Conservation (phyloP, 441 rosid genomes). For the Syzygium syzygioides region DNA sequence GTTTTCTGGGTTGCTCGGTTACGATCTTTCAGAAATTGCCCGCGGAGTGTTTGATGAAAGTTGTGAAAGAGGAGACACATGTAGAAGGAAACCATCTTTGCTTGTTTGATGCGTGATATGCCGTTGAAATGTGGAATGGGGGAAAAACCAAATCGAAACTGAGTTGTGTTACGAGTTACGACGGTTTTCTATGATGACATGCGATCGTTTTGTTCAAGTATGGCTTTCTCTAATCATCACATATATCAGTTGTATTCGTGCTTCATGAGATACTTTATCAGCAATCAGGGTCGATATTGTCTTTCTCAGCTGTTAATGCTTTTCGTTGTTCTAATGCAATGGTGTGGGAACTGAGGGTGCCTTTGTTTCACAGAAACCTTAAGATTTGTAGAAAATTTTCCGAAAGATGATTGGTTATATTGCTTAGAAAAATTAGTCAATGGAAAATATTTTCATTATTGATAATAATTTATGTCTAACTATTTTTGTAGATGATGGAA, state of each 20-base stretch:
- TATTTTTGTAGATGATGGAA: not conserved
- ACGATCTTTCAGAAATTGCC: not conserved
- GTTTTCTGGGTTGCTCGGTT: not conserved
- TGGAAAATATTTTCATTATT: no score
- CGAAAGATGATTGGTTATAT: not conserved
- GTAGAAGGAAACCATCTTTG: not conserved
- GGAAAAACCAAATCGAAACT: not conserved
- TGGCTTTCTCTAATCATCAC: not conserved
- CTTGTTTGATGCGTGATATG: not conserved
- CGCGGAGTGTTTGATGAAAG: not conserved
- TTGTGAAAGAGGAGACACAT: not conserved
- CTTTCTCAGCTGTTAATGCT: not conserved
- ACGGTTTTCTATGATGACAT: not conserved
- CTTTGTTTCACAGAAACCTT: rapidly evolving
- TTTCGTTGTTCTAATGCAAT: not conserved
- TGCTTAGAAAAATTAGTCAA: not conserved
- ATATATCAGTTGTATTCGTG: not conserved
- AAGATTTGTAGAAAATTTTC: not conserved
- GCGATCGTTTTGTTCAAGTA: not conserved
- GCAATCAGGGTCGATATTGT: not conserved
- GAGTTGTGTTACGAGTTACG: not conserved
- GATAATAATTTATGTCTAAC: not conserved
- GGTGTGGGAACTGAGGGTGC: not conserved
- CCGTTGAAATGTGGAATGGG: not conserved
- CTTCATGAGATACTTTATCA: not conserved